Evolutionary conservation across 2,329 filamentous ascomycete species (phyloP).

Genomic region (Neonectria neomacrospora): DNA sequence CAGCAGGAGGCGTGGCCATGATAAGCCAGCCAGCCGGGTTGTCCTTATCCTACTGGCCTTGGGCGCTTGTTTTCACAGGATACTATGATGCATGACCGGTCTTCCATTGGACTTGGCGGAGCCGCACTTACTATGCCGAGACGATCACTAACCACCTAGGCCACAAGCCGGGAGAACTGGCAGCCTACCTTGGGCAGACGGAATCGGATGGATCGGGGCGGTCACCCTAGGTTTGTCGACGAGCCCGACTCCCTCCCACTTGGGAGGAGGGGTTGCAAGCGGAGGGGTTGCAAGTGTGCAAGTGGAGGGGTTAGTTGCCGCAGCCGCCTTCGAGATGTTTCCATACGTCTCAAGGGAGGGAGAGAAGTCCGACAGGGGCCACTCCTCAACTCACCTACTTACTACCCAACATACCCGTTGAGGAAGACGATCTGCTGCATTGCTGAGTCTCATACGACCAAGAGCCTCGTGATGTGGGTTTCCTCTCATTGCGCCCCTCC

Average conservation of each 20-base stretch:
- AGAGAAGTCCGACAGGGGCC: background rate
- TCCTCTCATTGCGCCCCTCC: background rate
- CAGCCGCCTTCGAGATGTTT: constrained; percentile 9
- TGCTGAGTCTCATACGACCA: background rate
- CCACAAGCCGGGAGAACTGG: background rate
- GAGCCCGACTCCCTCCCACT: background rate
- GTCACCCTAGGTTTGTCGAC: background rate
- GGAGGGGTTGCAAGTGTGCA: constrained; percentile 13
- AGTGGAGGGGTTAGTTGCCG: too few species aligned
- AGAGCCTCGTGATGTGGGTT: background rate
- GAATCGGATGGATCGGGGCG: constrained; percentile 3
- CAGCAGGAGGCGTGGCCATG: constrained; percentile 38
- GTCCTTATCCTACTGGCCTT: background rate
- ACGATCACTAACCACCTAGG: background rate
- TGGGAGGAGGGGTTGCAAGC: background rate
- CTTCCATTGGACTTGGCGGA: background rate
- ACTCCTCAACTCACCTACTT: constrained; percentile 12
- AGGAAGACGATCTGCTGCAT: background rate
- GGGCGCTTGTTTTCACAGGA: too few species aligned
- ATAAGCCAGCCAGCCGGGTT: background rate
- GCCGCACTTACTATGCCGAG: constrained; percentile 9
- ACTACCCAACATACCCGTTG: background rate
- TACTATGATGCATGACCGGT: background rate
- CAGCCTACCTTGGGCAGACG: background rate
- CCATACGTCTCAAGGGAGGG: constrained; percentile 1